Percentiles rank a stretch among this genome's conserved stretches.
Evolutionary conservation across 1,284 basidiomycete species (phyloP).

Genomic region (Moniliella sp.): DNA sequence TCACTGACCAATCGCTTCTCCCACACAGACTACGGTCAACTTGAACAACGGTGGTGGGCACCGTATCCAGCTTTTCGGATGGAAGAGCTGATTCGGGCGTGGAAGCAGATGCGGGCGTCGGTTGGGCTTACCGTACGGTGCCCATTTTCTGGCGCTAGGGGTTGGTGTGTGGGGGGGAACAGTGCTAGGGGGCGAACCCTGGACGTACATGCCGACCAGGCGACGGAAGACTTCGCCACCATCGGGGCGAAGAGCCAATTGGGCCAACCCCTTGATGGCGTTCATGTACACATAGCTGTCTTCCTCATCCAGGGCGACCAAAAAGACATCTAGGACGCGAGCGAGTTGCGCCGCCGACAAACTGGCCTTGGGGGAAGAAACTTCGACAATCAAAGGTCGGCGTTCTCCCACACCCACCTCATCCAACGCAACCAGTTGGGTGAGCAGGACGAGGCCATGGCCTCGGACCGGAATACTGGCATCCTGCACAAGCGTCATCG

Average conservation of each 20-base stretch:
- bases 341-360: slow-evolving; percentile 42
- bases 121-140: slow-evolving; percentile 42
- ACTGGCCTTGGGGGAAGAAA: background rate
- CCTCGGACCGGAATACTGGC: slow-evolving; percentile 82
- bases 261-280: slow-evolving; percentile 66
- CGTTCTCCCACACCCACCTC: slow-evolving; percentile 1
- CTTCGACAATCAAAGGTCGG: background rate
- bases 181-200: slow-evolving; percentile 5
- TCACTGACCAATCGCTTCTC: slow-evolving; percentile 63
- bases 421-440: slow-evolving; percentile 12
- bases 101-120: slow-evolving; percentile 54
- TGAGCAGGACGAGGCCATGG: slow-evolving; percentile 44
- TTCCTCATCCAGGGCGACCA: slow-evolving; percentile 65
- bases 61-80: too few relatives aligned
- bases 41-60: too few relatives aligned
- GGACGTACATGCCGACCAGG: slow-evolving; percentile 12
- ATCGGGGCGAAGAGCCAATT: slow-evolving; percentile 15
- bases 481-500: slow-evolving; percentile 67
- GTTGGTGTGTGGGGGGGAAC: background rate
- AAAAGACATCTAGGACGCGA: slow-evolving; percentile 64
- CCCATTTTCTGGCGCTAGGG: background rate
- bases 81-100: too few relatives aligned
- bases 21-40: too few relatives aligned
- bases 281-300: slow-evolving; percentile 88
- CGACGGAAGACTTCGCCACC: slow-evolving; percentile 7